Evolutionary conservation across 768 basidiomycete genomes (phyloP).

Genomic region (Kwoniella pini): DNA sequence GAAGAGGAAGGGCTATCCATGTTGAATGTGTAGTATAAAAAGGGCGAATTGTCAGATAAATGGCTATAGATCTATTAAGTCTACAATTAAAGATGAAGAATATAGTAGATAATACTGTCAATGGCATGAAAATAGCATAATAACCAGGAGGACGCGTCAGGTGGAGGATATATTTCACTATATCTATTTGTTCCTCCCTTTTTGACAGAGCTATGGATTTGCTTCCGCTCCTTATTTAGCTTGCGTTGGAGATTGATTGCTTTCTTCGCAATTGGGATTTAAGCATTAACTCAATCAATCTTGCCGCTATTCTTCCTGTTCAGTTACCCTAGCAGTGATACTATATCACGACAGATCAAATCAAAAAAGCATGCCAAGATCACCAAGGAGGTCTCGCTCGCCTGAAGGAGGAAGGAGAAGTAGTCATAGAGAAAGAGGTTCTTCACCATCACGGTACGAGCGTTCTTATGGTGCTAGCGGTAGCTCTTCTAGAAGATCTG

Average conservation of each 20-base stretch:
- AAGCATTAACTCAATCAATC: too few relatives aligned
- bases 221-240: neutral
- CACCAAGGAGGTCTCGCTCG: constrained; percentile 29
- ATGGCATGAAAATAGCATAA: neutral
- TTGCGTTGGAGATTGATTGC: neutral
- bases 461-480: constrained; percentile 21
- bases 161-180: too few relatives aligned
- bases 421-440: constrained; percentile 10
- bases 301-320: too few relatives aligned
- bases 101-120: too few relatives aligned
- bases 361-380: constrained; percentile 25
- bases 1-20: constrained; percentile 14
- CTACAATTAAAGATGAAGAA: too few relatives aligned
- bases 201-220: too few relatives aligned
- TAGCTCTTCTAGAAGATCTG: constrained; percentile 27
- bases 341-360: too few relatives aligned
- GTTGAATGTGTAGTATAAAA: too few relatives aligned
- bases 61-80: too few relatives aligned
- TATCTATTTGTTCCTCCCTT: too few relatives aligned
- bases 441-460: constrained; percentile 36
- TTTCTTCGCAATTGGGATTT: neutral
- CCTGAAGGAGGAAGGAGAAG: constrained; percentile 17
- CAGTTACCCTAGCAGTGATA: too few relatives aligned
- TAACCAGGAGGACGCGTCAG: neutral
- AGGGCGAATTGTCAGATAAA: too few relatives aligned